Conservation (phyloP, 331 rosid species). For the Prunus yedoensis region DNA sequence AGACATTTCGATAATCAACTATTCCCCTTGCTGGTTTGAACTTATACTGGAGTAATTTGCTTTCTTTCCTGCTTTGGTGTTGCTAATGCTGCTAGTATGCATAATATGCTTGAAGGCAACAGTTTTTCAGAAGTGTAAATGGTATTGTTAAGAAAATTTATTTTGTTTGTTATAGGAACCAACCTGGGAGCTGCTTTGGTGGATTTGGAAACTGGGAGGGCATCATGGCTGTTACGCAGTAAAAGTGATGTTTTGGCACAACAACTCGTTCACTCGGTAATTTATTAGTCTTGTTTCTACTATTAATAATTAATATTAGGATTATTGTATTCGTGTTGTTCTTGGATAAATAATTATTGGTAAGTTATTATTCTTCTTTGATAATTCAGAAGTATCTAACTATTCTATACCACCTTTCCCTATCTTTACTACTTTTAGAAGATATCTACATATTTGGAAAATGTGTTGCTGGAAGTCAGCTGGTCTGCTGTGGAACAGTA, state of each 20-base stretch:
- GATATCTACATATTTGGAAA: neutral
- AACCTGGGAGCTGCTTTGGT: constrained; percentile 72
- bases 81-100: neutral
- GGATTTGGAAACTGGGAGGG: constrained; percentile 61
- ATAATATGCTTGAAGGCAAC: neutral
- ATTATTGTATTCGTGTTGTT: neutral
- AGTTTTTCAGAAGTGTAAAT: neutral
- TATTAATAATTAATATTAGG: neutral
- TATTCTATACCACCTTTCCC: neutral
- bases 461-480: neutral
- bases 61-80: neutral
- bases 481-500: neutral
- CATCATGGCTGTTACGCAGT: constrained; percentile 69
- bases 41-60: neutral
- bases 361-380: neutral
- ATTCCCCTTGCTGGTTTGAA: neutral
- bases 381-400: neutral
- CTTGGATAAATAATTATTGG: neutral
- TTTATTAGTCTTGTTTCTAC: constrained; percentile 1
- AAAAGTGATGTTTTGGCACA: constrained; percentile 89
- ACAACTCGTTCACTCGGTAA: constrained; percentile 79
- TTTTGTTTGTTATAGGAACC: constrained; percentile 55
- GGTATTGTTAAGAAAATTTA: neutral
- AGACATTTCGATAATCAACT: neutral
- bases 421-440: neutral